Conservation (phyloP, 2,329 filamentous ascomycete genomes). For the Stachybotrys elegans region DNA sequence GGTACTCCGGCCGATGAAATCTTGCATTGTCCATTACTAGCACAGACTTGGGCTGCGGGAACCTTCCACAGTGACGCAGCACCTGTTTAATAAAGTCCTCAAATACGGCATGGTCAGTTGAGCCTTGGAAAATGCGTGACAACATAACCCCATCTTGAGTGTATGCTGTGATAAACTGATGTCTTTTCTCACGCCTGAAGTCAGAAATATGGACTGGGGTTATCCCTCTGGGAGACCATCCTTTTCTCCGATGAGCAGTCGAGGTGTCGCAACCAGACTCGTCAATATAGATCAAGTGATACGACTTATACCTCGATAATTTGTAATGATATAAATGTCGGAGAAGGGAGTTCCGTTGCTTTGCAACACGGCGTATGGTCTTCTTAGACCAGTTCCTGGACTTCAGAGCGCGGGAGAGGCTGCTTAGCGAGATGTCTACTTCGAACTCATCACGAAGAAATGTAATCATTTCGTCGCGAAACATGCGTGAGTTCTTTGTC, state of each 20-base stretch:
- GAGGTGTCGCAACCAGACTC: neutral
- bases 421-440: constrained; percentile 1
- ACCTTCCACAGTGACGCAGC: constrained; percentile 4
- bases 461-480: neutral
- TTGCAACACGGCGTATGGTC: constrained; percentile 1
- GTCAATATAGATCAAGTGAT: neutral
- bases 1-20: neutral
- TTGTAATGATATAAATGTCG: constrained; percentile 1
- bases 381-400: constrained; percentile 2
- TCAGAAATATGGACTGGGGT: neutral
- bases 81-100: constrained; percentile 5
- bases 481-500: constrained; percentile 2
- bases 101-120: constrained; percentile 1
- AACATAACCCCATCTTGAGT: constrained; percentile 1
- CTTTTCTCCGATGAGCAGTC: neutral
- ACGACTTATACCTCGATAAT: neutral
- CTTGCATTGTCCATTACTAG: constrained; percentile 4
- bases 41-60: constrained; percentile 3
- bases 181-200: neutral
- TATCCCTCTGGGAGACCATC: neutral
- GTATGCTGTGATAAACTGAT: constrained; percentile 3
- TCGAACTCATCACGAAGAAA: constrained; percentile 2
- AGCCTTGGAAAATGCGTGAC: constrained; percentile 2
- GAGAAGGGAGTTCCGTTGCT: constrained; percentile 1
- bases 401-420: neutral